phyloP scores from a whole-genome alignment of 495 filamentous ascomycete species.

The Podospora appendiculata region DNA sequence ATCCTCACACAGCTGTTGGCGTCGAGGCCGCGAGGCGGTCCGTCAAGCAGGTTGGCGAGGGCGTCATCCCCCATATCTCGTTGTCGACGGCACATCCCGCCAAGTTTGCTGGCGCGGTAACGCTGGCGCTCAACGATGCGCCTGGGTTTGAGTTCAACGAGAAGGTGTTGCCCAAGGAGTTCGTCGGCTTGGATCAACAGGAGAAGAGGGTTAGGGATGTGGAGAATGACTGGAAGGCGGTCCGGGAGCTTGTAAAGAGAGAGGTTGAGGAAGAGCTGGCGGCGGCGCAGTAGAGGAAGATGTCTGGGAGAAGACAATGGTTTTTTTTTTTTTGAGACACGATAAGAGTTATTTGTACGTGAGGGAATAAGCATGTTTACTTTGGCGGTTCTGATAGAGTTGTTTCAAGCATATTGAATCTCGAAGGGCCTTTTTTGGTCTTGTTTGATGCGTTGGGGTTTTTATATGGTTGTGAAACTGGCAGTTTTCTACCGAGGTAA shows the following conservation, averaged over 20 bases:
- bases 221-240: conserved; percentile 40
- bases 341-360: too few species aligned
- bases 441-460: too few species aligned
- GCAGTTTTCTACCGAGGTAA: too few species aligned
- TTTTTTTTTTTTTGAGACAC: too few species aligned
- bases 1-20: conserved; percentile 87
- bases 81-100: conserved; percentile 90
- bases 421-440: too few species aligned
- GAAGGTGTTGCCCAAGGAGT: conserved; percentile 69
- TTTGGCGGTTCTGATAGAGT: too few species aligned
- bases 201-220: conserved; percentile 52
- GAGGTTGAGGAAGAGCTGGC: conserved; percentile 47
- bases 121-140: conserved; percentile 60
- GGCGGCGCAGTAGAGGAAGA: too few species aligned
- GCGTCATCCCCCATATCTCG: conserved; percentile 56
- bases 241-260: conserved; percentile 47
- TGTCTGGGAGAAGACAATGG: too few species aligned
- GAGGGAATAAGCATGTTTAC: too few species aligned
- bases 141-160: conserved; percentile 60
- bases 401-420: too few species aligned
- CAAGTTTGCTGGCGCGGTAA: conserved; percentile 79
- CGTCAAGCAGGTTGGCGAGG: conserved; percentile 35
- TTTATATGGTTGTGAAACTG: too few species aligned
- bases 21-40: conserved; percentile 64
- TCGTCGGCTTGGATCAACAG: conserved; percentile 62